phyloP scores from a whole-genome alignment of 176 grass and related monocot species.

The Triticum dicoccoides region DNA sequence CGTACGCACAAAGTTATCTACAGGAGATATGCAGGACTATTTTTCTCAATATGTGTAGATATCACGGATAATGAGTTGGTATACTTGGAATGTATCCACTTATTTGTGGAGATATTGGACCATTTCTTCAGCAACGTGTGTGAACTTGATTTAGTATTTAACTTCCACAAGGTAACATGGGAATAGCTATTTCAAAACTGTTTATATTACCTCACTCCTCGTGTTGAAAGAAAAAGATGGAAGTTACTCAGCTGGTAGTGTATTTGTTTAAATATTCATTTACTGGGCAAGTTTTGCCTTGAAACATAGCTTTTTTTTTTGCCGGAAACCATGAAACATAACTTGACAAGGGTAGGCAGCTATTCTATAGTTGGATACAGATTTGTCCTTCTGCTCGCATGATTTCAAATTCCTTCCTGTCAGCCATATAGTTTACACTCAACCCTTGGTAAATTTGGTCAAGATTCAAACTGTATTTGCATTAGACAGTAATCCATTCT shows the following conservation, averaged over 20 bases:
- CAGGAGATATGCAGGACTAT: conserved; percentile 96
- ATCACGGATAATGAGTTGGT: conserved; percentile 98
- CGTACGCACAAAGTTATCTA: conserved; percentile 98
- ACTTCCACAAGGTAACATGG: conserved; percentile 98
- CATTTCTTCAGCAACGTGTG: conserved; percentile 99
- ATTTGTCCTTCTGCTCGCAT: neutral
- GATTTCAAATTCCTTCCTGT: neutral
- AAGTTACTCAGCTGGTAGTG: neutral
- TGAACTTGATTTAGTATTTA: conserved; percentile 97
- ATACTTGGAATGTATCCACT: conserved; percentile 96
- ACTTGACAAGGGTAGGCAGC: neutral
- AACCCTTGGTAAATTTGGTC: neutral
- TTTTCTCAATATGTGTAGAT: conserved; percentile 98
- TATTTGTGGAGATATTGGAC: conserved; percentile 99
- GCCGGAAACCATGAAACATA: neutral
- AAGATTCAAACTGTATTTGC: conserved; percentile 9
- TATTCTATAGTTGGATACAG: neutral
- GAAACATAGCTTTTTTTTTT: neutral
- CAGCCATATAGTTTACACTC: neutral
- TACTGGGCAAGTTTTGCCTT: neutral
- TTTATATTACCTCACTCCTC: neutral
- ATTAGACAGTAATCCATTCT: neutral
- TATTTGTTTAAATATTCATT: neutral
- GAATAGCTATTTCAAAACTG: conserved; percentile 12
- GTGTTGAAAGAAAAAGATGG: neutral